Percentiles rank a stretch among this genome's conserved stretches.
Conservation (phyloP, 2,329 filamentous ascomycete species). For the Rhytidhysteron rufulum region DNA sequence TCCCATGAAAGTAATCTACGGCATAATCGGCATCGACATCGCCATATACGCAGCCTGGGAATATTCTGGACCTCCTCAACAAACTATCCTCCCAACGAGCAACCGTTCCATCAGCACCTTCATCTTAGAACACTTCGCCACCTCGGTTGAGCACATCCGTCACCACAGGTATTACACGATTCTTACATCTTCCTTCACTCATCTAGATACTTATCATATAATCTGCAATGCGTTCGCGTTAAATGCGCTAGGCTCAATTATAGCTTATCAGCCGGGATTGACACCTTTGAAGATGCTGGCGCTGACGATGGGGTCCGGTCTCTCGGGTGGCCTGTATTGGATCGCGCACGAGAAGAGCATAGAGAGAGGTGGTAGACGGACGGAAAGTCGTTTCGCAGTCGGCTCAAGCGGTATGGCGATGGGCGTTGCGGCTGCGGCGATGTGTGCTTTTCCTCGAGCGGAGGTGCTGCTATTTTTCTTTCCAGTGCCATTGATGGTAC, state of each 20-base stretch:
- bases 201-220: slow-evolving; percentile 34
- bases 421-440: slow-evolving; percentile 37
- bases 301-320: slow-evolving; percentile 27
- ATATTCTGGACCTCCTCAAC: slow-evolving; percentile 26
- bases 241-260: slow-evolving; percentile 31
- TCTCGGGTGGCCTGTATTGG: slow-evolving; percentile 17
- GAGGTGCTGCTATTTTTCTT: slow-evolving; percentile 35
- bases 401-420: slow-evolving; percentile 42
- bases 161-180: slow-evolving; percentile 34
- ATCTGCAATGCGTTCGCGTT: slow-evolving; percentile 41
- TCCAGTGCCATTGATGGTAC: slow-evolving; percentile 37
- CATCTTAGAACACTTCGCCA: slow-evolving; percentile 27
- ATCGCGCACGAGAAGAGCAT: not conserved
- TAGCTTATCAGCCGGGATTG: slow-evolving; percentile 29
- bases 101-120: slow-evolving; percentile 7
- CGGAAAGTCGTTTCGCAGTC: slow-evolving; percentile 8
- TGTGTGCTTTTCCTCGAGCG: slow-evolving; percentile 34
- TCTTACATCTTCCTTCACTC: slow-evolving; percentile 40
- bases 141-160: slow-evolving; percentile 23
- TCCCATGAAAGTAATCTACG: slow-evolving; percentile 26
- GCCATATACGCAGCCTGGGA: slow-evolving; percentile 36
- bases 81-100: slow-evolving; percentile 5
- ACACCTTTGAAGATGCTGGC: slow-evolving; percentile 18
- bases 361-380: not conserved
- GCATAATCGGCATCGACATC: slow-evolving; percentile 38